A percentile compares a stretch with the other conserved stretches of the same genome.
Conservation (phyloP, 2,329 filamentous ascomycete genomes). For the Aureobasidium zeae region DNA sequence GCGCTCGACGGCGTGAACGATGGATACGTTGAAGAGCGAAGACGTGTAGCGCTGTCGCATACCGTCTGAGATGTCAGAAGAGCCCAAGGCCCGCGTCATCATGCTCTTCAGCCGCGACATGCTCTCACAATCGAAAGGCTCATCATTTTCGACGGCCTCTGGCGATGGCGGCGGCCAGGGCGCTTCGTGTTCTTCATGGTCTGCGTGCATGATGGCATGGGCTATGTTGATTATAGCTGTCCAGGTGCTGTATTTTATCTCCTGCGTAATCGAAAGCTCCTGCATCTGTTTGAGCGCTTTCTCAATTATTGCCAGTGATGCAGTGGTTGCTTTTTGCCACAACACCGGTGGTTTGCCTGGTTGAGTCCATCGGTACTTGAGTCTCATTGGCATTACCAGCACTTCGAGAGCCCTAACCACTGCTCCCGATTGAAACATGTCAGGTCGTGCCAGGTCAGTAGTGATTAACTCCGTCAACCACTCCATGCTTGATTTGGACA, state of each 20-base stretch:
- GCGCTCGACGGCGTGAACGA: slow-evolving; percentile 63
- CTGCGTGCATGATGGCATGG: slow-evolving; percentile 60
- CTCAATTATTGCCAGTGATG: slow-evolving; percentile 53
- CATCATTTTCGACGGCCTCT: slow-evolving; percentile 52
- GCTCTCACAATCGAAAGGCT: slow-evolving; percentile 69
- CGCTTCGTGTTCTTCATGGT: slow-evolving; percentile 51
- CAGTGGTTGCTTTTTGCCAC: slow-evolving; percentile 72
- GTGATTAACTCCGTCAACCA: slow-evolving; percentile 55
- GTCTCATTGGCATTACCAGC: slow-evolving; percentile 58
- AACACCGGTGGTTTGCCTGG: slow-evolving; percentile 61
- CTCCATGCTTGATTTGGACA: slow-evolving; percentile 73
- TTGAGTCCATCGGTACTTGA: slow-evolving; percentile 72
- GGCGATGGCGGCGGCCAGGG: slow-evolving; percentile 35
- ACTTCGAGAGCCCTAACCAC: slow-evolving; percentile 56
- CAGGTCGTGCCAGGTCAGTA: slow-evolving; percentile 50
- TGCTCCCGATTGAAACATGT: slow-evolving; percentile 61
- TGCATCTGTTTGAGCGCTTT: slow-evolving; percentile 17
- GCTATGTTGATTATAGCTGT: slow-evolving; percentile 50
- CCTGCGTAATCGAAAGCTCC: slow-evolving; percentile 20
- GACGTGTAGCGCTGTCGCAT: slow-evolving; percentile 62
- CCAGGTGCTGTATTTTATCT: slow-evolving; percentile 16
- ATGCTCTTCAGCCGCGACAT: slow-evolving; percentile 62
- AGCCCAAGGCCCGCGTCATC: slow-evolving; percentile 65
- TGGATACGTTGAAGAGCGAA: slow-evolving; percentile 70
- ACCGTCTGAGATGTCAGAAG: slow-evolving; percentile 53